phyloP scores from a whole-genome alignment of 2,329 filamentous ascomycete species.

The Hypoxylon sp. region DNA sequence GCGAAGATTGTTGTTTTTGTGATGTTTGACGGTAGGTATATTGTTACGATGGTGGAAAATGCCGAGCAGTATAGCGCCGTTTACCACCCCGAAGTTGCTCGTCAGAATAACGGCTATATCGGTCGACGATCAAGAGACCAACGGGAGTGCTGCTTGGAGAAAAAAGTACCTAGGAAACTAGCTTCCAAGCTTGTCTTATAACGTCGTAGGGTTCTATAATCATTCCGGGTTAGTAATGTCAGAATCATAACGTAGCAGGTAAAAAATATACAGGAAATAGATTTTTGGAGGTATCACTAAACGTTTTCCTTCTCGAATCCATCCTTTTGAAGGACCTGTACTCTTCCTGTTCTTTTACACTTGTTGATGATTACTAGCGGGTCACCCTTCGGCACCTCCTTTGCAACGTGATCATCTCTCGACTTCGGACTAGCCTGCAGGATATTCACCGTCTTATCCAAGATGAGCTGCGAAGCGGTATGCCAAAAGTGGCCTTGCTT shows the following conservation, averaged over 20 bases:
- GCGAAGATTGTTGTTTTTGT: background rate
- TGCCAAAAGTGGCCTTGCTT: slow-evolving; percentile 44
- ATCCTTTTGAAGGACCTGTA: slow-evolving; percentile 32
- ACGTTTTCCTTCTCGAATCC: slow-evolving; percentile 14
- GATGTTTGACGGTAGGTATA: background rate
- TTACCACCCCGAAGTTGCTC: background rate
- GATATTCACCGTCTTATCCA: slow-evolving; percentile 40
- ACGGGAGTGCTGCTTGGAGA: too few species aligned
- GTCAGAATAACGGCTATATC: background rate
- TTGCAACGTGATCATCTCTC: slow-evolving; percentile 32
- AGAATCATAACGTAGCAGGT: too few species aligned
- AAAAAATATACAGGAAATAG: background rate
- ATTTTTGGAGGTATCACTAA: slow-evolving; percentile 12
- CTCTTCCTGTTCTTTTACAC: slow-evolving; percentile 32
- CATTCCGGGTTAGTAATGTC: too few species aligned
- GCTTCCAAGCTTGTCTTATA: background rate
- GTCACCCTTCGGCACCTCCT: slow-evolving; percentile 14
- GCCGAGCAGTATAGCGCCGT: background rate
- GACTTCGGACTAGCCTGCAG: slow-evolving; percentile 36
- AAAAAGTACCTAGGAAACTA: background rate
- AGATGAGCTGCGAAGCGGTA: slow-evolving; percentile 40
- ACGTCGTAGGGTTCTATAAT: background rate
- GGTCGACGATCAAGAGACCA: background rate
- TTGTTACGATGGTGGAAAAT: background rate
- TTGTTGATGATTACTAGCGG: slow-evolving; percentile 30